A percentile compares a stretch with the other conserved stretches of the same genome.
phyloP scores from a whole-genome alignment of 345 rosid genomes.

The Gossypium longicalyx region DNA sequence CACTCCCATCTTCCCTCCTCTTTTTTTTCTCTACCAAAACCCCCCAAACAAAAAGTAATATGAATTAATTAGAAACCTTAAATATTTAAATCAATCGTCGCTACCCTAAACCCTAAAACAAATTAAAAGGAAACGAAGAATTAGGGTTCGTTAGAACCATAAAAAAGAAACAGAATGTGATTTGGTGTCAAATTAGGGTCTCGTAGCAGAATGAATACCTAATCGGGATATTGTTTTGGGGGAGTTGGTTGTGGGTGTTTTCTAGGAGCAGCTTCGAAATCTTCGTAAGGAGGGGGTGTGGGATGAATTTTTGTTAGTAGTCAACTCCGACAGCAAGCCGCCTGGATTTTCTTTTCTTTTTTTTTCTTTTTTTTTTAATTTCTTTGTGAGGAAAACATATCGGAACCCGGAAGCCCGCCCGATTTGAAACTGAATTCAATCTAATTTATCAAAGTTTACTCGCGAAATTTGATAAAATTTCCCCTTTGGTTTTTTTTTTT shows the following conservation, averaged over 20 bases:
- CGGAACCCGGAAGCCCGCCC: too few relatives aligned
- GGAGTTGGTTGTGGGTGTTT: not conserved
- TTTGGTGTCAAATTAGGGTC: not conserved
- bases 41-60: not conserved
- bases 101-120: not conserved
- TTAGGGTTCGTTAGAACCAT: not conserved
- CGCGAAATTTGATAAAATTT: too few relatives aligned
- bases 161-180: not conserved
- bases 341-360: not conserved
- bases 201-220: not conserved
- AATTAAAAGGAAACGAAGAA: not conserved
- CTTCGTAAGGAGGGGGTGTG: not conserved
- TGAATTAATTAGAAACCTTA: not conserved
- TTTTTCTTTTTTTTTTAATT: too few relatives aligned
- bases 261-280: not conserved
- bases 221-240: not conserved
- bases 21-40: not conserved
- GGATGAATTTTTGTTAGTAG: not conserved
- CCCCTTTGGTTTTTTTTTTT: too few relatives aligned
- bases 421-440: too few relatives aligned
- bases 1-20: conserved; percentile 53
- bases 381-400: too few relatives aligned
- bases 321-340: conserved; percentile 10
- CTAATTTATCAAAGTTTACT: too few relatives aligned
- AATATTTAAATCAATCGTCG: not conserved